Conservation (phyloP, 805 yeast genomes). For the Priceomyces fermenticarens region DNA sequence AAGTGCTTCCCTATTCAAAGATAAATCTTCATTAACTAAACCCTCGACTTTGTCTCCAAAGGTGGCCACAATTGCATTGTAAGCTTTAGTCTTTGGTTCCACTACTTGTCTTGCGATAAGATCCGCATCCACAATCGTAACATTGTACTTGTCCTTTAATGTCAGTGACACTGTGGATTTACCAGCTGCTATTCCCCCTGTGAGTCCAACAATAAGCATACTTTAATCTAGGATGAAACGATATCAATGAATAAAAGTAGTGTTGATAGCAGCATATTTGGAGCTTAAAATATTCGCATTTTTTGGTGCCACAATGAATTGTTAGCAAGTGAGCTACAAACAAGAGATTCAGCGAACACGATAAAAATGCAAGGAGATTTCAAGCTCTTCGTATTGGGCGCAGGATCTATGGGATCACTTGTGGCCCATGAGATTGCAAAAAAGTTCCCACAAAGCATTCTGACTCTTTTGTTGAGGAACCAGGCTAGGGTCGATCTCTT, state of each 20-base stretch:
- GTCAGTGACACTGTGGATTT: slow-evolving; percentile 81
- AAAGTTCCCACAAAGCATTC: slow-evolving; percentile 39
- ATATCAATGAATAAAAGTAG: too few species aligned
- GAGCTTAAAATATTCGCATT: too few species aligned
- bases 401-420: slow-evolving; percentile 52
- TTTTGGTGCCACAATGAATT: too few species aligned
- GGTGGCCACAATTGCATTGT: slow-evolving; percentile 56
- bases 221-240: too few species aligned
- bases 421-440: slow-evolving; percentile 44
- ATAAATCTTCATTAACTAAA: slow-evolving; percentile 37
- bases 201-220: slow-evolving; percentile 91
- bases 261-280: too few species aligned
- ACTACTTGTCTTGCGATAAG: slow-evolving; percentile 82
- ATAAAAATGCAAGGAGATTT: slow-evolving; percentile 6
- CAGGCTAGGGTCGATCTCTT: slow-evolving; percentile 41
- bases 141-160: slow-evolving; percentile 46
- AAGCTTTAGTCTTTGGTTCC: slow-evolving; percentile 73
- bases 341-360: too few species aligned
- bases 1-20: slow-evolving; percentile 67
- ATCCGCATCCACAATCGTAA: slow-evolving; percentile 86
- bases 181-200: slow-evolving; percentile 98
- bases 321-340: too few species aligned
- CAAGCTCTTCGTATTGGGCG: slow-evolving; percentile 44
- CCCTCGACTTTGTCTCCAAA: slow-evolving; percentile 57
- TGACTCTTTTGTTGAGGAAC: slow-evolving; percentile 36